A percentile compares a stretch with the other conserved stretches of the same genome.
These are phyloP conservation scores for Pseudonectria buxi DNA, from an alignment of 2,329 filamentous ascomycete species.

Conservation along the genomic window DNA sequence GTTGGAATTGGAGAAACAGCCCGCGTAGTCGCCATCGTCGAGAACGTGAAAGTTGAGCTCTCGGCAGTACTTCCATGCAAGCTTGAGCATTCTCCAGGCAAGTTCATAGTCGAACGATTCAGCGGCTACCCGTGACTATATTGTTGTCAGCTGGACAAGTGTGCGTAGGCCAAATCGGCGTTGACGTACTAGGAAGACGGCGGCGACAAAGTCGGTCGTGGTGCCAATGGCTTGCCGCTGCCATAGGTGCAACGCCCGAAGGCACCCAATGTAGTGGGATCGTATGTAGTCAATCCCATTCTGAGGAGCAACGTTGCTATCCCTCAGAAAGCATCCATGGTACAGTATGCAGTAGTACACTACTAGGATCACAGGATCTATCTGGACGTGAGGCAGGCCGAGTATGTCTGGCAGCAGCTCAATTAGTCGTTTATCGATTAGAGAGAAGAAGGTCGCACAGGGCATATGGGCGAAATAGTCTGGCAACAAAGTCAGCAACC, in stretches of 20 bases:
- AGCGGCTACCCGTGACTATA: constrained; percentile 21
- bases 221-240: constrained; percentile 25
- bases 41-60: constrained; percentile 25
- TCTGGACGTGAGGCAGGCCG: constrained; percentile 21
- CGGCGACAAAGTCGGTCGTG: constrained; percentile 24
- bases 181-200: constrained; percentile 20
- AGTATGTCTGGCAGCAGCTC: constrained; percentile 25
- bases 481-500: background rate
- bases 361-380: constrained; percentile 23
- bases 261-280: constrained; percentile 21
- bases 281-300: constrained; percentile 16
- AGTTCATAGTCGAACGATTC: constrained; percentile 28
- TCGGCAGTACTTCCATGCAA: constrained; percentile 25
- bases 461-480: constrained; percentile 25
- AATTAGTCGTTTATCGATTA: constrained; percentile 21
- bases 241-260: constrained; percentile 24
- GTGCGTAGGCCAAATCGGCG: fast-evolving
- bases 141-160: background rate
- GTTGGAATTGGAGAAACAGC: constrained; percentile 7
- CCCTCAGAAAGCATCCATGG: constrained; percentile 19
- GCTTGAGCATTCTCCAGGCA: constrained; percentile 24
- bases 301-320: constrained; percentile 11
- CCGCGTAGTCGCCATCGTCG: constrained; percentile 16
- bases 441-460: constrained; percentile 22
- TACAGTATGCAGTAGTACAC: constrained; percentile 26